Conservation (phyloP, 2,329 filamentous ascomycete species). For the Trichoderma endophyticum region DNA sequence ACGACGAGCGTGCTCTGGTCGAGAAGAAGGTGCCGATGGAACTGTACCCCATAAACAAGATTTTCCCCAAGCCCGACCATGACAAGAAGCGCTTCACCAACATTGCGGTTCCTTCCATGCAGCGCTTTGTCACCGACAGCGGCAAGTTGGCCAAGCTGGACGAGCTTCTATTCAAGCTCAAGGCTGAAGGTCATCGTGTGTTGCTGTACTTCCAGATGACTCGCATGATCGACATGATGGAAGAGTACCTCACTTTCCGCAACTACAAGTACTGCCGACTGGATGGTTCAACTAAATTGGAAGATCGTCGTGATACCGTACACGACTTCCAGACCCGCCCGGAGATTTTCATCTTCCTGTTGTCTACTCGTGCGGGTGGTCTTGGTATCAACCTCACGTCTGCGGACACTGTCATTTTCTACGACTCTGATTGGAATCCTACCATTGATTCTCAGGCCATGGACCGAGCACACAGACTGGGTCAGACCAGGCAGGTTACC, state of each 20-base stretch:
- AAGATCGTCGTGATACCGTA: conserved; percentile 94
- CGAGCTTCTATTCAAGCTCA: conserved; percentile 80
- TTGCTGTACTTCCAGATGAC: conserved; percentile 99
- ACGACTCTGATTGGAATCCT: conserved; percentile 99
- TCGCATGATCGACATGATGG: conserved; percentile 98
- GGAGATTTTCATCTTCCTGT: conserved; percentile 94
- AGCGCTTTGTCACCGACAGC: conserved; percentile 93
- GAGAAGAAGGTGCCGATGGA: conserved; percentile 65
- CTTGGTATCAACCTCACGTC: conserved; percentile 96
- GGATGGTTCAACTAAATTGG: conserved; percentile 94
- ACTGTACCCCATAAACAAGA: conserved; percentile 58
- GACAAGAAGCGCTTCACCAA: conserved; percentile 83
- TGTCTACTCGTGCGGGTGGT: conserved; percentile 95
- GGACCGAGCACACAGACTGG: conserved; percentile 96
- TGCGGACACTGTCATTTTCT: conserved; percentile 98
- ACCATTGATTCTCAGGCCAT: conserved; percentile 98
- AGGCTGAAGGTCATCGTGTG: conserved; percentile 88
- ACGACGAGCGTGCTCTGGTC: conserved; percentile 73
- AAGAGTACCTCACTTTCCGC: conserved; percentile 96
- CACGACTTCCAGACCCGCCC: conserved; percentile 92
- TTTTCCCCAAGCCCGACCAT: conserved; percentile 76
- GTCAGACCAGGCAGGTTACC: conserved; percentile 91
- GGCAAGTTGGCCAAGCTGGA: conserved; percentile 94
- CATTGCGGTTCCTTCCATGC: conserved; percentile 93
- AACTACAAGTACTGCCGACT: conserved; percentile 98